Evolutionary conservation across 2,329 filamentous ascomycete species (phyloP).

Genomic region (Fusarium sp.): DNA sequence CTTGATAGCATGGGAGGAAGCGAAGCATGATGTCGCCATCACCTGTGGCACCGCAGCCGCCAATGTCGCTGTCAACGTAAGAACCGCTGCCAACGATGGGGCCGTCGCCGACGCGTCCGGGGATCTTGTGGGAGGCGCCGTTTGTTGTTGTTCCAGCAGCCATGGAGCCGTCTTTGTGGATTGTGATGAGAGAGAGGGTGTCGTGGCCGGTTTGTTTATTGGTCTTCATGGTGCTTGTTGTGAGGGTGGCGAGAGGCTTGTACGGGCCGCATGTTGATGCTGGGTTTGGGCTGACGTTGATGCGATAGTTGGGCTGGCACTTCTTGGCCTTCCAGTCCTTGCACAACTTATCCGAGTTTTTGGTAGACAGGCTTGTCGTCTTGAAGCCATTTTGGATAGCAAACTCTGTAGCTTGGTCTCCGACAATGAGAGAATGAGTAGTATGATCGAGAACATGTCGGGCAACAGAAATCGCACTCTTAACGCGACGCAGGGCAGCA

Average conservation of each 20-base stretch:
- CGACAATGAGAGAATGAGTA: constrained; percentile 60
- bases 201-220: constrained; percentile 54
- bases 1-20: constrained; percentile 66
- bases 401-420: constrained; percentile 63
- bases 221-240: background rate
- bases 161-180: constrained; percentile 56
- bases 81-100: constrained; percentile 64
- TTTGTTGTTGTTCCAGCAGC: constrained; percentile 66
- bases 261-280: constrained; percentile 58
- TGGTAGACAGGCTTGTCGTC: constrained; percentile 55
- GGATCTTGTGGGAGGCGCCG: constrained; percentile 62
- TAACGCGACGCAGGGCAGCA: constrained; percentile 59
- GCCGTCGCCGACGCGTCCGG: constrained; percentile 64
- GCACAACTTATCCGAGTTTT: constrained; percentile 52
- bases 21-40: constrained; percentile 68
- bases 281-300: constrained; percentile 57
- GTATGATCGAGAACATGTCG: constrained; percentile 61
- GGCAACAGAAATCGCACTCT: constrained; percentile 60
- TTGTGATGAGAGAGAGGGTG: constrained; percentile 62
- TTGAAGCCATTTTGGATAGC: constrained; percentile 61
- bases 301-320: constrained; percentile 64
- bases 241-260: constrained; percentile 39
- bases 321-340: constrained; percentile 51
- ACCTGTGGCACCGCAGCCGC: constrained; percentile 65
- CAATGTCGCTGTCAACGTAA: constrained; percentile 63